Base-by-base conservation (phyloP, 441 rosid species). In the Capsella rubella region DNA sequence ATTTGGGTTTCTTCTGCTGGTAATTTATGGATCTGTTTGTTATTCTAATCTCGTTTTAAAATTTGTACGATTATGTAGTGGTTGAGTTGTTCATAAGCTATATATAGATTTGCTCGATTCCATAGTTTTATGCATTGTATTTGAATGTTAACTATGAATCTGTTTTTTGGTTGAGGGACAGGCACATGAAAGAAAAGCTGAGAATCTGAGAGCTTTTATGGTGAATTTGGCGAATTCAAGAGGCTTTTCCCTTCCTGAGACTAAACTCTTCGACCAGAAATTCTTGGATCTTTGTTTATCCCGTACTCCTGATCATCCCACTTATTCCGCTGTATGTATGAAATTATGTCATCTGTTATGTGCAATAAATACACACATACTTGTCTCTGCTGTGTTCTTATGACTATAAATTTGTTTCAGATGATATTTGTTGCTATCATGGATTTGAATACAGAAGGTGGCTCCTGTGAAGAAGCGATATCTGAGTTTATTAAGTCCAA, bases 241-340 rank as follows among this genome's bases (percentile, higher is more conserved):
- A 70, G 67, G 75, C 8, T 70, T 57, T n/a, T 50, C 15, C 25
- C 63, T 77, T 70, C 80, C 75, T 64, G 67, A 64, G 59, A 67
- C 75, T 68, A 63, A 64, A 9, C 71, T 69, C 46, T 69, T 76
- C 12, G 46, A 76, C 4, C 54, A 64, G 56, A 76, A 55, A 56
- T 45, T 76, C 47, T 14, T 76, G 64, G 68, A 77, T 29, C 11
- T 77, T 57, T 77, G 76, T 71, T 71, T 59, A 9, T 71, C 57
- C 13, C 39, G 29, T 52, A 27, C 68, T 71, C 80, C 80, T 76
- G 76, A 76, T 34, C 76, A 65, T 58, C 76, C 73, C n/a, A 58
- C 73, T 64, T 71, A 77, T n/a, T 58, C 72, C 47, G 73, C 76
- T 66, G 80, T 77, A 65, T 50, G 73, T 71, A 65, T 64, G 4